Evolutionary conservation across 805 yeast genomes (phyloP), one percentile per base, ranked within the genome.

Genomic region (Alloascoidea hylecoeti): DNA sequence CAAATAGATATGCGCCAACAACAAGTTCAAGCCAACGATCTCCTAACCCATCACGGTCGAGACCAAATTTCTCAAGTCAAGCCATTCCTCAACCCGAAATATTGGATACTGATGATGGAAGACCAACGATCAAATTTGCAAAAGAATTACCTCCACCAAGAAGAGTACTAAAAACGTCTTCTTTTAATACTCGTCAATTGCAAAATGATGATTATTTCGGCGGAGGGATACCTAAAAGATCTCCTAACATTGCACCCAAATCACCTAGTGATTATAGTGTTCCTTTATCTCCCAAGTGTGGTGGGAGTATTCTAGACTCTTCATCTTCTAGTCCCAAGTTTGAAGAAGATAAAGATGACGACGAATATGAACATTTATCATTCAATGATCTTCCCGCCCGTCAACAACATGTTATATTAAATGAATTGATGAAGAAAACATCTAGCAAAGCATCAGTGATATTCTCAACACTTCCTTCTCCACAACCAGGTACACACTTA

Each of bases 351-450:
- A 15, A n/a, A 35, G 17, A 33, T 14, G 9, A 17, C 16, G 9
- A 17, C 6, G 35, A 18, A 5, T 13, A 9, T 12, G 16, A 15
- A 6, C 14, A 53, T 32, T 49, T 65, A 15, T 69, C 81, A 1
- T 88, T 88, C 57, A 81, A 85, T 52, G 92, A 83, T 43, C 57
- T 89, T n/a, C 95, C 96, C 0, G 92, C 95, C 5, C 73, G 75
- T 46, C 92, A 94, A 0, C 98, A 89, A 55, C 95, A 88, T 52
- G 55, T 89, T 38, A 79, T 92, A 37, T 61, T 92, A 46, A 89
- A 89, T 54, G 95, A 85, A 46, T 61, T 89, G 42, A 88, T 89
- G 95, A 59, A 59, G 35, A 61, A 61, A 16, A 56, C 71, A 17
- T 84, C 95, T 0, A 57, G 61, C 4, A 59, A 63, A 16, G 74